Base-by-base conservation (phyloP, 305 asterid species). In the Solanum chacoense region DNA sequence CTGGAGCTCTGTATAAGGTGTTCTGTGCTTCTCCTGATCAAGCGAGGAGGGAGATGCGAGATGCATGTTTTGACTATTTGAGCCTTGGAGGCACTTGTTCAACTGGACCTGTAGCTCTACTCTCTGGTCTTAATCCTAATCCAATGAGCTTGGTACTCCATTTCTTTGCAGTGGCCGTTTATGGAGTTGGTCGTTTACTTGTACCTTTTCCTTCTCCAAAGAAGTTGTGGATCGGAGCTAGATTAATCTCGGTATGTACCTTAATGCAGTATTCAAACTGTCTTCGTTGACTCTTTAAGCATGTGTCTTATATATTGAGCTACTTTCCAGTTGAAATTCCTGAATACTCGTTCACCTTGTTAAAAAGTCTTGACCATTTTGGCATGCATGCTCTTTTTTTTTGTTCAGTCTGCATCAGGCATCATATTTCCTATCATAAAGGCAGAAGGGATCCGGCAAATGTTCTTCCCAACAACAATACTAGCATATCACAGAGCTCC, bases 361-460 rank as follows among this genome's bases (percentile, higher is more conserved):
- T 32, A 20, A 29, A 28, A 81, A 28, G 28, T 81, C 11, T 16
- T 50, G 42, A 83, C 31, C 86, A 18, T 83, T 42, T 20, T 11
- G 40, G 29, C 38, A 5, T 50, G 73, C 7, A 20, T 83, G 28
- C 11, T 18, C 73, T 50, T 32, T 75, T 50, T 50, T 35, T 31
- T 32, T 59, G 89, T 35, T 73, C 90, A 94, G 98, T 91, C 94
- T 59, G 98, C 98, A 29, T 92, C 96, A 69, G 94, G 96, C 63
- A 96, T 95, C 36, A 94, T 96, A 67, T 93, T 96, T 89, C 98
- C 98, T n/a, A 96, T 96, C 11, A 94, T 96, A 87, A 95, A 92
- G 90, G 95, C 96, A 8, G 98, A 95, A 92, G 97, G 98, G 85
- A 93, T 94, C 10, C 88, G 95, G 63, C 97, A 96, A 85, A 95